A percentile compares a stretch with the other conserved stretches of the same genome.
Conservation (phyloP, 805 yeast species). For the Cyberlindnera euphorbiiphila region DNA sequence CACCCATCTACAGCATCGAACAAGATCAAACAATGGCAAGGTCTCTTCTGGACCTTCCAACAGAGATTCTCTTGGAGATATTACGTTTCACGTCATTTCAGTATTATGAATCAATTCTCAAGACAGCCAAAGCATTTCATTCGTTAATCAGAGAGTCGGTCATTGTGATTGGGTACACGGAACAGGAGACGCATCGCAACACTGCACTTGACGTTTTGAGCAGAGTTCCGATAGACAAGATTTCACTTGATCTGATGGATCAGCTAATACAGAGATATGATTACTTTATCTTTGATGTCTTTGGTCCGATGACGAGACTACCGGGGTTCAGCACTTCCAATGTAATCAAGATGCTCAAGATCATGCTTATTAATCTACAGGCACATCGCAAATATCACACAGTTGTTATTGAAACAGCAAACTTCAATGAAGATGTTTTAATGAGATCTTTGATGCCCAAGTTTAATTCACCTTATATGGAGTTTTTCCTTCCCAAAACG, state of each 20-base stretch:
- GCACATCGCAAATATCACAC: conserved; percentile 14
- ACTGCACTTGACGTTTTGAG: not conserved
- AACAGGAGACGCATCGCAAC: not conserved
- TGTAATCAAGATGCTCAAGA: conserved; percentile 14
- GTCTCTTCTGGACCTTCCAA: conserved; percentile 18
- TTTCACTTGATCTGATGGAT: conserved; percentile 10
- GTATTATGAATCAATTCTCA: conserved; percentile 9
- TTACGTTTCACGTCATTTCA: conserved; percentile 13
- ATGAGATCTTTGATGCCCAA: conserved; percentile 18
- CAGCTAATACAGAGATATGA: conserved; percentile 8
- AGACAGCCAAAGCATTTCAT: conserved; percentile 11
- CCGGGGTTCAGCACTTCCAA: conserved; percentile 1
- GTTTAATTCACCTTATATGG: conserved; percentile 18
- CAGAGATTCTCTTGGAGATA: conserved; percentile 15
- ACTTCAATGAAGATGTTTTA: conserved; percentile 10
- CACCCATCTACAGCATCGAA: no score
- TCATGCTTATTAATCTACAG: conserved; percentile 16
- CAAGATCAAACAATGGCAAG: not conserved
- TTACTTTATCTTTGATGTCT: conserved; percentile 18
- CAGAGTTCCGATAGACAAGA: conserved; percentile 7
- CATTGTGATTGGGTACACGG: conserved; percentile 11
- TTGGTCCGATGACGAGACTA: not conserved
- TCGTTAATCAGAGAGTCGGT: conserved; percentile 9
- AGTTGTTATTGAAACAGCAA: conserved; percentile 6
- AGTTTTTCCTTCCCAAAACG: conserved; percentile 18